These are phyloP conservation scores for Nicotiana rustica DNA, from an alignment of 305 asterid species.

Conservation along the genomic window DNA sequence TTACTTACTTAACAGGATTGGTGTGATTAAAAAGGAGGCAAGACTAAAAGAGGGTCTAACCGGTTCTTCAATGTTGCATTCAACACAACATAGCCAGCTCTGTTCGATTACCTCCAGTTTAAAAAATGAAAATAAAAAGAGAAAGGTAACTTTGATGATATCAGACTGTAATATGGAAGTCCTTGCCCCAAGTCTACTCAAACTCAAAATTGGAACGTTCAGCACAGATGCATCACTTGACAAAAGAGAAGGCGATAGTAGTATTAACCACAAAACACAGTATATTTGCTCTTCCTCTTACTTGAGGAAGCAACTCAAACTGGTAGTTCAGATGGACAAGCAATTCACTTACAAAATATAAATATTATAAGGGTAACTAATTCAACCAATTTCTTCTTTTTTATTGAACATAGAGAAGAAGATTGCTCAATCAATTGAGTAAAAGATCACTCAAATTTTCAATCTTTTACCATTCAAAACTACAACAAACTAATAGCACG, in stretches of 20 bases:
- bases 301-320: neutral
- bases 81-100: conserved; percentile 2
- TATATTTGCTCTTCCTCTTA: conserved; percentile 1
- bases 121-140: neutral
- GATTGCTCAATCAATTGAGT: neutral
- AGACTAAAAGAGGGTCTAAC: neutral
- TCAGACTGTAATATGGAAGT: neutral
- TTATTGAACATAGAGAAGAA: conserved; percentile 2
- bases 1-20: neutral
- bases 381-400: neutral
- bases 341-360: neutral
- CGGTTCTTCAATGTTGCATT: neutral
- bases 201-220: neutral
- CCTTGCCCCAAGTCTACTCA: neutral
- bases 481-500: neutral
- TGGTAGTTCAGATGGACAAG: neutral
- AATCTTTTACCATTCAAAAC: neutral
- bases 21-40: conserved; percentile 1
- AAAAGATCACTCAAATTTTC: neutral
- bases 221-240: neutral
- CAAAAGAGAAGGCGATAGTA: neutral
- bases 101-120: neutral
- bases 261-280: neutral
- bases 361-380: too few relatives aligned
- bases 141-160: conserved; percentile 4